These are phyloP conservation scores for Candida nonsorbophila DNA, from an alignment of 805 yeast species.

Conservation along the genomic window DNA sequence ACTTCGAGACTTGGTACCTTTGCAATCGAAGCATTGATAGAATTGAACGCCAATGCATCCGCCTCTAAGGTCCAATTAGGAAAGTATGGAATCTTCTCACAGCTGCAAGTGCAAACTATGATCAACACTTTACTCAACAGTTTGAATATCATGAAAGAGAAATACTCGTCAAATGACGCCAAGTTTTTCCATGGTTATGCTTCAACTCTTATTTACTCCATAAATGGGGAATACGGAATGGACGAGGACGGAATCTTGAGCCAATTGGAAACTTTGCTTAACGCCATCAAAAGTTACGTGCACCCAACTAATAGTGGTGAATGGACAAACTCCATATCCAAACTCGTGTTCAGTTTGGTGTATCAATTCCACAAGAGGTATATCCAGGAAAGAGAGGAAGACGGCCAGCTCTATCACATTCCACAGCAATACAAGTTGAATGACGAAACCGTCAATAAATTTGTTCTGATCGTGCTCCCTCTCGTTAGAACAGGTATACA, in stretches of 20 bases:
- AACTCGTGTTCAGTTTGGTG: slow-evolving; percentile 56
- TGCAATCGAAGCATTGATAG: slow-evolving; percentile 43
- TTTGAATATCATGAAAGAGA: slow-evolving; percentile 43
- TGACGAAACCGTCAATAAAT: slow-evolving; percentile 28
- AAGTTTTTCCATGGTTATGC: slow-evolving; percentile 40
- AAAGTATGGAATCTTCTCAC: slow-evolving; percentile 58
- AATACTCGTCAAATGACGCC: slow-evolving; percentile 39
- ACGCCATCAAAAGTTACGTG: slow-evolving; percentile 70
- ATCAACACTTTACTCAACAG: slow-evolving; percentile 49
- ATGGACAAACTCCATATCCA: slow-evolving; percentile 75
- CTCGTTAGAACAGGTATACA: slow-evolving; percentile 68
- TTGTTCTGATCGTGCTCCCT: slow-evolving; percentile 51
- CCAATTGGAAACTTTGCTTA: slow-evolving; percentile 50
- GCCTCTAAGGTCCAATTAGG: slow-evolving; percentile 26
- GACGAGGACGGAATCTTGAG: slow-evolving; percentile 44
- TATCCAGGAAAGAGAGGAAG: slow-evolving; percentile 40
- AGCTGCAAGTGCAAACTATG: slow-evolving; percentile 54
- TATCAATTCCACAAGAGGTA: slow-evolving; percentile 56
- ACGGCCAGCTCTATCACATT: slow-evolving; percentile 19
- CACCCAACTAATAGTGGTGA: slow-evolving; percentile 92
- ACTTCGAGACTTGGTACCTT: slow-evolving; percentile 61
- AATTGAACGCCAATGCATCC: slow-evolving; percentile 14
- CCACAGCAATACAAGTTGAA: slow-evolving; percentile 28
- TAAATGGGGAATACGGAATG: slow-evolving; percentile 44
- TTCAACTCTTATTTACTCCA: slow-evolving; percentile 51